A percentile compares a stretch with the other conserved stretches of the same genome.
These are phyloP conservation scores for Trichophyton mentagrophytes DNA, from an alignment of 2,329 filamentous ascomycete genomes.

Conservation along the genomic window DNA sequence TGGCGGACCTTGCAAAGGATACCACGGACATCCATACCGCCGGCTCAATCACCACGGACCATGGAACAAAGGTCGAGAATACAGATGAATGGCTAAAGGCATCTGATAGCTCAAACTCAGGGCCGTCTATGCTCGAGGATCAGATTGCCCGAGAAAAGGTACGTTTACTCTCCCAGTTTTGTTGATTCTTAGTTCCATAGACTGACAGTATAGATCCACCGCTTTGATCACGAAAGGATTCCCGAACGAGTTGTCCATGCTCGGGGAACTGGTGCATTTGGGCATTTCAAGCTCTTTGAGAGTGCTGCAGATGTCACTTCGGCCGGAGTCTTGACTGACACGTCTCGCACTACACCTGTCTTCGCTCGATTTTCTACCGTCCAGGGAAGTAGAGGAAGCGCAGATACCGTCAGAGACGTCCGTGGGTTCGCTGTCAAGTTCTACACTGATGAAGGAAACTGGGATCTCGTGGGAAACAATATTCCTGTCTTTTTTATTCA, in stretches of 20 bases:
- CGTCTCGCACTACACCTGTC: conserved; percentile 49
- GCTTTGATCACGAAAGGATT: conserved; percentile 64
- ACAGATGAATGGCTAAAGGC: conserved; percentile 68
- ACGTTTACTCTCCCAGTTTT: conserved; percentile 9
- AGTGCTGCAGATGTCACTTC: conserved; percentile 50
- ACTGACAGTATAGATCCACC: conserved; percentile 31
- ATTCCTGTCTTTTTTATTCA: conserved; percentile 67
- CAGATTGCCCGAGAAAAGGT: conserved; percentile 62
- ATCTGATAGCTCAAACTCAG: conserved; percentile 48
- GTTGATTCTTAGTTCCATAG: no score
- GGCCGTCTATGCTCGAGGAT: conserved; percentile 60
- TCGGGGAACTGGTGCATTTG: conserved; percentile 51
- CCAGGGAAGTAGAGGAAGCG: conserved; percentile 58
- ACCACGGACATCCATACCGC: conserved; percentile 48
- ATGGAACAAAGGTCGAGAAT: conserved; percentile 58
- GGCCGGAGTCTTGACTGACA: conserved; percentile 55
- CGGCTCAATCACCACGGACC: conserved; percentile 59
- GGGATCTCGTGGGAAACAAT: conserved; percentile 62
- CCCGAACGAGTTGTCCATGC: conserved; percentile 58
- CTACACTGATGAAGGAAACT: conserved; percentile 66
- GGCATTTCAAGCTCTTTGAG: conserved; percentile 53
- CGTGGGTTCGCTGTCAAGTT: conserved; percentile 68
- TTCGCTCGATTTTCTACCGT: conserved; percentile 71
- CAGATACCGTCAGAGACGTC: conserved; percentile 73
- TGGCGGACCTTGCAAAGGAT: conserved; percentile 46